A percentile compares a stretch with the other conserved stretches of the same genome.
phyloP scores from a whole-genome alignment of 2,329 filamentous ascomycete species.

The Neoarthrinium moseri region DNA sequence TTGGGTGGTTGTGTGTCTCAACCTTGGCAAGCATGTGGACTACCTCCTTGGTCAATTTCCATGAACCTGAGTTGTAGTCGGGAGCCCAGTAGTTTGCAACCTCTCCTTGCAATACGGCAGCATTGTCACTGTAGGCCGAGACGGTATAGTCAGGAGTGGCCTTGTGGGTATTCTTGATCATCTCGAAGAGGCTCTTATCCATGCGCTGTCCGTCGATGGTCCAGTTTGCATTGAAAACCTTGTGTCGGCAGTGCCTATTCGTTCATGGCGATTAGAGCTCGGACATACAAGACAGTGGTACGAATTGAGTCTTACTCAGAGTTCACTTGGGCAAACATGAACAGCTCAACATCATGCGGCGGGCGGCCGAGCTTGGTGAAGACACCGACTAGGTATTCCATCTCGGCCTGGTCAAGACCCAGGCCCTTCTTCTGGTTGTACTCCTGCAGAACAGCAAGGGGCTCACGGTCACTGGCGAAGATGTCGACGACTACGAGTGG shows the following conservation, averaged over 20 bases:
- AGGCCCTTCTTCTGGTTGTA: constrained; percentile 85
- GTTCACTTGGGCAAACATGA: constrained; percentile 99
- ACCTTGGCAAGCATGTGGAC: constrained; percentile 92
- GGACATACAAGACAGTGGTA: constrained; percentile 52
- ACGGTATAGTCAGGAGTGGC: constrained; percentile 79
- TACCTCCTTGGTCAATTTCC: constrained; percentile 81
- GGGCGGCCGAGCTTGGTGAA: constrained; percentile 64
- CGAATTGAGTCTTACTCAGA: constrained; percentile 59
- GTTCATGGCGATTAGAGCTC: constrained; percentile 76
- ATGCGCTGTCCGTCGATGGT: constrained; percentile 85
- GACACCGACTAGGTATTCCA: constrained; percentile 88
- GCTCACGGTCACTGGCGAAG: constrained; percentile 61
- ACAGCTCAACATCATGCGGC: constrained; percentile 85
- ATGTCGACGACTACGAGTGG: constrained; percentile 76
- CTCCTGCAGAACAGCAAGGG: constrained; percentile 70
- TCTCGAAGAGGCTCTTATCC: constrained; percentile 80
- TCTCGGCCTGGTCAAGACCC: constrained; percentile 83
- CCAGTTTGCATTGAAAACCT: constrained; percentile 97
- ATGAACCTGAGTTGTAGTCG: constrained; percentile 80
- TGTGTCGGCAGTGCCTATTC: constrained; percentile 67
- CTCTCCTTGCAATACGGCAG: constrained; percentile 81
- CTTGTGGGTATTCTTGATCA: constrained; percentile 96
- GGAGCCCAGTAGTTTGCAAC: constrained; percentile 81
- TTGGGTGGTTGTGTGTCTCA: constrained; percentile 94
- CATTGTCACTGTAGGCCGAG: constrained; percentile 96